These are phyloP conservation scores for Daldinia sp. DNA, from an alignment of 2,329 filamentous ascomycete species.

Conservation along the genomic window DNA sequence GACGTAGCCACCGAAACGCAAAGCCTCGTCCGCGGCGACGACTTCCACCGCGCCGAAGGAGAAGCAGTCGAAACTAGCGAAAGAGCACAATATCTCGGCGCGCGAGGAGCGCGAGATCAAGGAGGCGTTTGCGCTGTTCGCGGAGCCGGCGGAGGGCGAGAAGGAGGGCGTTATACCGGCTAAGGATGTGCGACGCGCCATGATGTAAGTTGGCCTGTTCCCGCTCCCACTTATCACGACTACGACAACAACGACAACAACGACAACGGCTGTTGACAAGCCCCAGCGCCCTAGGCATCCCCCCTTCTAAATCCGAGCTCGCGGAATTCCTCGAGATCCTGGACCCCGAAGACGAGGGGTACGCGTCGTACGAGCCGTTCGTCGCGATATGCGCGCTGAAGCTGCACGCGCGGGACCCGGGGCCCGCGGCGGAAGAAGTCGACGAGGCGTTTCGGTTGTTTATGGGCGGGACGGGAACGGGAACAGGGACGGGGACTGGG, in stretches of 20 bases:
- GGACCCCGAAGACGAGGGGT: conserved; percentile 83
- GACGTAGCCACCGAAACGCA: conserved; percentile 63
- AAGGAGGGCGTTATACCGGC: conserved; percentile 75
- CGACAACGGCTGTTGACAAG: too few relatives aligned
- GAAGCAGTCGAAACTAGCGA: conserved; percentile 86
- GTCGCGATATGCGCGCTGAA: conserved; percentile 89
- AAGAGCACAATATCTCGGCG: conserved; percentile 85
- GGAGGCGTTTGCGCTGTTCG: conserved; percentile 87
- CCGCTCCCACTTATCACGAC: background rate
- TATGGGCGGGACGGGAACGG: conserved; percentile 55
- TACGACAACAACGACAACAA: too few relatives aligned
- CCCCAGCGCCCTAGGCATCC: conserved; percentile 80
- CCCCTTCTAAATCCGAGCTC: conserved; percentile 72
- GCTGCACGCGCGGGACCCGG: conserved; percentile 67
- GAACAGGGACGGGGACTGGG: background rate
- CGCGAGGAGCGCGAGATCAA: conserved; percentile 89
- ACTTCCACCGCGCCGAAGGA: conserved; percentile 48
- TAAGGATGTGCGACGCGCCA: conserved; percentile 73
- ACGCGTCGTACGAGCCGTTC: conserved; percentile 81
- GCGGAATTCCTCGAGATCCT: conserved; percentile 79
- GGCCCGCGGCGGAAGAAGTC: conserved; percentile 65
- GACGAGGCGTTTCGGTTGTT: conserved; percentile 86
- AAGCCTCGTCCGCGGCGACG: conserved; percentile 44
- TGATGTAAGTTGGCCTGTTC: conserved; percentile 64
- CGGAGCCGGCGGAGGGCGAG: conserved; percentile 73